Base-by-base conservation (phyloP, 768 basidiomycete genomes). In the Boletus sp. region DNA sequence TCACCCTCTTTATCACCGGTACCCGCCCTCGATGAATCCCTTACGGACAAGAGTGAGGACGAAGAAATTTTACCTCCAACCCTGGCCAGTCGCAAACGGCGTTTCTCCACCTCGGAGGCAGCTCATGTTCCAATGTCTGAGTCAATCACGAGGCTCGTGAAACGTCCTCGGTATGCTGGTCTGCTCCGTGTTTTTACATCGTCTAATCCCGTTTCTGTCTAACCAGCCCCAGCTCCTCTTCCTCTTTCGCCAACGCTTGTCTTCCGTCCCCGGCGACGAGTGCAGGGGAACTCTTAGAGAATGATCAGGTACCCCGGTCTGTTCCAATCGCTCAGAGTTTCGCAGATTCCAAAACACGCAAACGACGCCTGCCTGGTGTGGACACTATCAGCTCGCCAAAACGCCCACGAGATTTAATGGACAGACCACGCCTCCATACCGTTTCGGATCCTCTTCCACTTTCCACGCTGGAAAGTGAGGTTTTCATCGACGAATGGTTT, bases 291-390 rank as follows among this genome's bases (percentile, higher is more conserved):
- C 23, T n/a, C 5, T 9, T n/a, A 14, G 53, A 58, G 1, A 13
- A n/a, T 21, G 29, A 39, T 48, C 47, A 25, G 46, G 21, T 7
- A 1, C 3, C 40, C 4, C 17, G 4, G 0, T 35, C 37, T 34
- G 7, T 25, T 4, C 34, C 17, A 25, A 10, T 15, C 19, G 7
- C 38, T 8, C 57, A 51, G 17, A 34, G 2, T 35, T 19, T 32
- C 9, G 10, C 49, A 5, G 13, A 51, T 17, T 54, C 56, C 1
- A 15, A n/a, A 27, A 25, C 15, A 17, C 56, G 46, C 37, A 76
- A 78, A 55, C 73, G 75, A 27, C 64, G 72, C 2, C 23, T 74
- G 2, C 78, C 79, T 0, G 70, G 75, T 27, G 50, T 59, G 7
- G 69, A 66, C 10, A 23, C 48, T 1, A 25, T 57, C 1, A 23